Base-by-base conservation (phyloP, 805 yeast genomes). In the Metschnikowia chrysomelidarum region DNA sequence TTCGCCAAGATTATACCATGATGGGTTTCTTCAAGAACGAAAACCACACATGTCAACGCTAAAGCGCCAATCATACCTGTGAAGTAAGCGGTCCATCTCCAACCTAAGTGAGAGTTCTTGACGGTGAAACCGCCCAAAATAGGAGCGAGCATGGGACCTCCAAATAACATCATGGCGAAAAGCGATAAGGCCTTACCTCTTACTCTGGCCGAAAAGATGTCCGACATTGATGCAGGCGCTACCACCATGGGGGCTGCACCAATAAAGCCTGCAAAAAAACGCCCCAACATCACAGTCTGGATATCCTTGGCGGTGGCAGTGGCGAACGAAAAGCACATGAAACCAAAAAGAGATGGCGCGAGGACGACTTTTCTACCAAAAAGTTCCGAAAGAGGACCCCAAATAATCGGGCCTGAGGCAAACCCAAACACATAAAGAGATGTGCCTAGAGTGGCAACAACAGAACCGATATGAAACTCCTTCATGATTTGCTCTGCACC, bases 351-450 rank as follows among this genome's bases (percentile, higher is more conserved):
- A 4, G 88, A 75, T 3, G 77, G 43, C 2, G 82, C 45, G 36
- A 84, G 50, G 11, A 85, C 79, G 12, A 72, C 59, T 56, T 75
- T 75, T 59, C 95, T 75, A 36, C 94, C 93, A 47, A 71, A 80
- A 23, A 82, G 51, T 57, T 84, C 95, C n/a, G 91, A 81, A 23
- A 84, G 56, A 4, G 95, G 96, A 17, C 93, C 96, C 87, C 93
- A 89, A 23, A 87, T 52, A 32, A 89, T 68, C 3, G 98, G 98
- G 13, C 97, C 96, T 1, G 87, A 73, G 1, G 96, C 97, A 61
- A 88, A 91, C 8, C 97, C 98, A 26, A 87, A 59, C n/a, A 89
- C 96, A 51, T 77, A 89, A 17, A 88, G 67, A 0, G 96, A 79
- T 7, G 87, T 73, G 38, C 87, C 84, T 30, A 91, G 69, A 15